Percentiles rank a stretch among this genome's conserved stretches.
Conservation (phyloP, 2,329 filamentous ascomycete species). For the Fusarium palustre region DNA sequence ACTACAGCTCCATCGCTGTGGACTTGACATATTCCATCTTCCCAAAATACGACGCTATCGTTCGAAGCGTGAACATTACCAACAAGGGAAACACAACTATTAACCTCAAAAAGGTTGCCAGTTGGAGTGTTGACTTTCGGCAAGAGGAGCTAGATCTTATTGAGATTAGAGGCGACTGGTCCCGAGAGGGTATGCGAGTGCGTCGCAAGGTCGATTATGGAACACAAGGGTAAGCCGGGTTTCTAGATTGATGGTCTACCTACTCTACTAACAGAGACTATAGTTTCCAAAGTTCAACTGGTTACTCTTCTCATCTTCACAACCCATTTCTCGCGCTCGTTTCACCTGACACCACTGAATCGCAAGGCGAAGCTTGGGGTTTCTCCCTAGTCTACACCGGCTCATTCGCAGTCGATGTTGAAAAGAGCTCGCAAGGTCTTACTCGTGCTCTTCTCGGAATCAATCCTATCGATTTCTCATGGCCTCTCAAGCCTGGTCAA, state of each 20-base stretch:
- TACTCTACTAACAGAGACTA: background rate
- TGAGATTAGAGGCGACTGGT: constrained; percentile 72
- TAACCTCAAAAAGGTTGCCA: constrained; percentile 67
- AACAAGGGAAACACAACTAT: constrained; percentile 67
- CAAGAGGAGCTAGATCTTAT: constrained; percentile 72
- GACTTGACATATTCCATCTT: constrained; percentile 74
- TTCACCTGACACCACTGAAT: constrained; percentile 68
- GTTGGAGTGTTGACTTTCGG: constrained; percentile 71
- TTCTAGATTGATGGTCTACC: rapidly evolving
- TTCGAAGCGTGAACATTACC: constrained; percentile 70
- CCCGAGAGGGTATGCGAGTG: constrained; percentile 66
- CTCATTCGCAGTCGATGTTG: constrained; percentile 70
- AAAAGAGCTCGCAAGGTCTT: constrained; percentile 71
- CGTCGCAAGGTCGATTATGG: constrained; percentile 68
- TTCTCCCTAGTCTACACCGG: constrained; percentile 74
- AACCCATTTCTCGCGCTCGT: constrained; percentile 73
- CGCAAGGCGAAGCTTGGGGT: constrained; percentile 70
- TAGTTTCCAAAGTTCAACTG: constrained; percentile 70
- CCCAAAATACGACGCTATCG: constrained; percentile 70
- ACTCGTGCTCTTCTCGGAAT: constrained; percentile 70
- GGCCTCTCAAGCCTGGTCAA: constrained; percentile 66
- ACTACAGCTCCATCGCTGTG: constrained; percentile 67
- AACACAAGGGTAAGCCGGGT: constrained; percentile 59
- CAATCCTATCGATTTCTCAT: constrained; percentile 70
- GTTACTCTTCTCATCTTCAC: constrained; percentile 72